Percentiles rank a stretch among this genome's conserved stretches.
phyloP scores from a whole-genome alignment of 768 basidiomycete genomes.

The Sistotremastrum suecicum region DNA sequence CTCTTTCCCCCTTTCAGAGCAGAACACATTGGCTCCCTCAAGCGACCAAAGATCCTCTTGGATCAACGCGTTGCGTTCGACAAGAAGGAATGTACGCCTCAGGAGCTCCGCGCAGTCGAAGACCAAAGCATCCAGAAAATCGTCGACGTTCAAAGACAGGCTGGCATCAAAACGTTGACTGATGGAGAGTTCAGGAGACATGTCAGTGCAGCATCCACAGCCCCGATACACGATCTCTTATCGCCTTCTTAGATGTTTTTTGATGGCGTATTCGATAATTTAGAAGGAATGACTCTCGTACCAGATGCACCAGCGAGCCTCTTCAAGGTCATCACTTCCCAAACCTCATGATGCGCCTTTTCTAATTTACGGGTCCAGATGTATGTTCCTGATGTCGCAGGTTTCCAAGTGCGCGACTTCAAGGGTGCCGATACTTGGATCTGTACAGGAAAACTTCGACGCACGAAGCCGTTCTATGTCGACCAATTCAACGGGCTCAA shows the following conservation, averaged over 20 bases:
- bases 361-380: slow-evolving; percentile 7
- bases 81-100: slow-evolving; percentile 22
- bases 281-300: slow-evolving; percentile 46
- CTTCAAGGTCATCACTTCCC: slow-evolving; percentile 29
- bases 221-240: not conserved
- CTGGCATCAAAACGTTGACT: slow-evolving; percentile 45
- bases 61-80: slow-evolving; percentile 32
- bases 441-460: slow-evolving; percentile 45
- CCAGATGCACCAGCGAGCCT: slow-evolving; percentile 20
- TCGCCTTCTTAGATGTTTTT: slow-evolving; percentile 26
- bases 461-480: slow-evolving; percentile 46
- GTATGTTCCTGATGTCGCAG: slow-evolving; percentile 21
- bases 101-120: slow-evolving; percentile 34
- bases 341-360: not conserved
- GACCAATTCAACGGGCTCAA: slow-evolving; percentile 52
- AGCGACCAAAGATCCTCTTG: slow-evolving; percentile 37
- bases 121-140: slow-evolving; percentile 40
- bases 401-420: slow-evolving; percentile 17
- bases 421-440: slow-evolving; percentile 19
- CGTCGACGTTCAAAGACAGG: slow-evolving; percentile 36
- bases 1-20: slow-evolving; percentile 29
- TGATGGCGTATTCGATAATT: slow-evolving; percentile 52
- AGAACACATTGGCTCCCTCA: slow-evolving; percentile 49
- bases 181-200: slow-evolving; percentile 36
- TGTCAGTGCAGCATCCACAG: too few species aligned